Evolutionary conservation across 768 basidiomycete genomes (phyloP).

Genomic region (Russula vinacea): DNA sequence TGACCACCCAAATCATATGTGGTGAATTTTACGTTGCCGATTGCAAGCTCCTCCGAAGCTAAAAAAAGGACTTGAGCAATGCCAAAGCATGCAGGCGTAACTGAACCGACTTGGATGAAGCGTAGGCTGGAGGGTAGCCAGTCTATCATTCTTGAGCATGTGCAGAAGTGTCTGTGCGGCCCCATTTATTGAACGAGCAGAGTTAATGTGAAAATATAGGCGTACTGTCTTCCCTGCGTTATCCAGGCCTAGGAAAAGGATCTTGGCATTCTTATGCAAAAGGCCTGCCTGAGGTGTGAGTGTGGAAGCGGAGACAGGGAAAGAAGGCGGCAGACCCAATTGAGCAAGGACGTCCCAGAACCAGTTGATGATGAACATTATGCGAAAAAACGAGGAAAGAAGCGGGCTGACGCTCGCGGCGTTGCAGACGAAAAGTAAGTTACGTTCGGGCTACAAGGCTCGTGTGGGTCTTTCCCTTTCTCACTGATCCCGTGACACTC

Average conservation of each 20-base stretch:
- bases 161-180: constrained; percentile 79
- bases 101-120: constrained; percentile 87
- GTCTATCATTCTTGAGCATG: constrained; percentile 99
- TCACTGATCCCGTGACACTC: constrained; percentile 16
- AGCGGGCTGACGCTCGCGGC: constrained; percentile 19
- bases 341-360: constrained; percentile 94
- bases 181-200: background rate
- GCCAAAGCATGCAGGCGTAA: constrained; percentile 4
- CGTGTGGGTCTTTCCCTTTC: constrained; percentile 7
- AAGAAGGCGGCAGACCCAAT: constrained; percentile 59
- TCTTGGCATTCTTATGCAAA: constrained; percentile 98
- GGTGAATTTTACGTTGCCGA: constrained; percentile 98
- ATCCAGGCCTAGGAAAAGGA: constrained; percentile 97
- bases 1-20: constrained; percentile 98
- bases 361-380: constrained; percentile 89
- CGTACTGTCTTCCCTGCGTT: constrained; percentile 98
- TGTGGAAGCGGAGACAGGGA: background rate
- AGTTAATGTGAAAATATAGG: constrained; percentile 7
- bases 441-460: constrained; percentile 11
- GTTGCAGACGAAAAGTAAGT: constrained; percentile 12
- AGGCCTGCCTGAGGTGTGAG: constrained; percentile 52
- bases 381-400: constrained; percentile 35
- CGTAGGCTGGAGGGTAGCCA: constrained; percentile 96
- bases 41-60: constrained; percentile 99
- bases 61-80: constrained; percentile 19